These are phyloP conservation scores for Mortierella alpina DNA, from an alignment of 192 early-diverging fungal species.

Conservation along the genomic window DNA sequence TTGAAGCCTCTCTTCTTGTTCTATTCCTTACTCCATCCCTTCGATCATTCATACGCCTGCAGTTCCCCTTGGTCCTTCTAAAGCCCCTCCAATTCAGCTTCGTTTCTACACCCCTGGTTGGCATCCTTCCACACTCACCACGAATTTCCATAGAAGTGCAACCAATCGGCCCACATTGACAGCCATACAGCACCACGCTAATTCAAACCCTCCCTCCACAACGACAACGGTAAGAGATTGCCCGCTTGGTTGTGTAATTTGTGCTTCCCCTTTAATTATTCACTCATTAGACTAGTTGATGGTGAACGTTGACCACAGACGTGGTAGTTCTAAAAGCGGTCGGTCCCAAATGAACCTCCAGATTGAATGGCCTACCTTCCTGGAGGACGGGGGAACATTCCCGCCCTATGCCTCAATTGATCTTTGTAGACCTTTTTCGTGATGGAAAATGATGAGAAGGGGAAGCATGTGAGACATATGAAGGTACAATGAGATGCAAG, in stretches of 20 bases:
- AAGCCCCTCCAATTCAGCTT: too few species aligned
- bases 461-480: too few species aligned
- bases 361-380: conserved; percentile 28
- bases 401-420: conserved; percentile 32
- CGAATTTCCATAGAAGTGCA: too few species aligned
- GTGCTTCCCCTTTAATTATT: conserved; percentile 8
- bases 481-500: too few species aligned
- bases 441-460: conserved; percentile 1
- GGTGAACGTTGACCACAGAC: conserved; percentile 19
- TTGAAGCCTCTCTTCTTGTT: too few species aligned
- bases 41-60: too few species aligned
- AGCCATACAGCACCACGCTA: not conserved
- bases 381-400: conserved; percentile 33
- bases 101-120: too few species aligned
- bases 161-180: not conserved
- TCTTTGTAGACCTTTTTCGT: conserved; percentile 10
- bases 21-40: too few species aligned
- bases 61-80: too few species aligned
- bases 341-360: conserved; percentile 26
- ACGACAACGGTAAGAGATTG: conserved; percentile 1
- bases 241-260: conserved; percentile 3
- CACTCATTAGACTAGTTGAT: conserved; percentile 23
- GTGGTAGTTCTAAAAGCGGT: conserved; percentile 35
- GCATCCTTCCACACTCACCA: too few species aligned
- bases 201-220: conserved; percentile 5